A percentile compares a stretch with the other conserved stretches of the same genome.
phyloP scores from a whole-genome alignment of 306 rosid species.

The Vigna hirtella region DNA sequence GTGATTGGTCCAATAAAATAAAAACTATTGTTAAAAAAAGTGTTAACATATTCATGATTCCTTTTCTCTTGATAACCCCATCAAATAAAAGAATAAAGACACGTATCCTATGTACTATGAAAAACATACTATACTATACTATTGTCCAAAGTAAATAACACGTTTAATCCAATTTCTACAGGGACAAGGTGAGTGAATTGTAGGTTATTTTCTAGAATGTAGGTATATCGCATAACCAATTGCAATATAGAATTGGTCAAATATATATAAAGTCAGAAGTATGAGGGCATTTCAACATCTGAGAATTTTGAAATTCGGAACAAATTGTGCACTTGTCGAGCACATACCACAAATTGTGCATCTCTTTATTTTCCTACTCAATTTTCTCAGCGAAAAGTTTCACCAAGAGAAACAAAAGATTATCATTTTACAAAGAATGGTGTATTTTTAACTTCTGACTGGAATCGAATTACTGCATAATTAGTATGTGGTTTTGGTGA shows the following conservation, averaged over 20 bases:
- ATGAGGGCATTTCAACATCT: background rate
- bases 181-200: background rate
- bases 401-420: background rate
- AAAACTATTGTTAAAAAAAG: no score
- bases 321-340: background rate
- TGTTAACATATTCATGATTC: no score
- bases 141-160: background rate
- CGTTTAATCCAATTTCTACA: background rate
- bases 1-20: no score
- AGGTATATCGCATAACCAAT: conserved; percentile 17
- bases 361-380: conserved; percentile 1
- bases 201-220: conserved; percentile 10
- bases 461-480: conserved; percentile 17
- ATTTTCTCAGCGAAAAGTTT: conserved; percentile 22
- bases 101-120: no score
- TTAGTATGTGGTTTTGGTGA: background rate
- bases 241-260: conserved; percentile 2
- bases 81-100: no score
- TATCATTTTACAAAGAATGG: conserved; percentile 1
- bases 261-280: background rate
- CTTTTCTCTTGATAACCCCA: no score
- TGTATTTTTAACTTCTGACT: background rate
- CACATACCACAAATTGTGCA: conserved; percentile 4
- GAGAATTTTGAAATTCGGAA: conserved; percentile 37
- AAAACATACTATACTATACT: background rate